phyloP scores from a whole-genome alignment of 495 filamentous ascomycete genomes.

The Haplographium delicatum region DNA sequence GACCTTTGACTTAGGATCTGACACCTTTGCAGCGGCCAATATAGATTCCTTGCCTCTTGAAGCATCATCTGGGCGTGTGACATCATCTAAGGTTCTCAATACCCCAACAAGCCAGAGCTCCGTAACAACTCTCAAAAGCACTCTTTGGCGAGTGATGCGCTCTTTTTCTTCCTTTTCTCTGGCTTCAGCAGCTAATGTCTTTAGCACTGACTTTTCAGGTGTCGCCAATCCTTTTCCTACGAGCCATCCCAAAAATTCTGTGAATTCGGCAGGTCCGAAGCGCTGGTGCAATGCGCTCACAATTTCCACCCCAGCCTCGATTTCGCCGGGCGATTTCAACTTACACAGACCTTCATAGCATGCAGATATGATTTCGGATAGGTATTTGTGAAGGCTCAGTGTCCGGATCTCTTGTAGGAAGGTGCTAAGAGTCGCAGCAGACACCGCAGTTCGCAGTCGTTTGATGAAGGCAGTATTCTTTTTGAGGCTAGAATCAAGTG shows the following conservation, averaged over 20 bases:
- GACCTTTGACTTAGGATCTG: conserved; percentile 46
- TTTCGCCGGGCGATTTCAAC: conserved; percentile 83
- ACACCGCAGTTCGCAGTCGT: conserved; percentile 85
- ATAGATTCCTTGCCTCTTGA: conserved; percentile 58
- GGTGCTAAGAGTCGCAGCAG: conserved; percentile 65
- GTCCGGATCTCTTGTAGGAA: conserved; percentile 90
- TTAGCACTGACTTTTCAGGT: conserved; percentile 81
- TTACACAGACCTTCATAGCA: conserved; percentile 93
- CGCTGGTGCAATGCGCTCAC: conserved; percentile 93
- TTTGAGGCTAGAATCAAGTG: conserved; percentile 93
- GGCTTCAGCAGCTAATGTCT: conserved; percentile 69
- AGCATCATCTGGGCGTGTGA: conserved; percentile 76
- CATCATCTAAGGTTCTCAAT: conserved; percentile 83
- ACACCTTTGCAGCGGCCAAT: conserved; percentile 41
- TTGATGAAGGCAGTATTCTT: conserved; percentile 99
- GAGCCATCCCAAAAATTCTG: conserved; percentile 84
- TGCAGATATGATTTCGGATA: conserved; percentile 96
- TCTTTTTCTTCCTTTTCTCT: conserved; percentile 96
- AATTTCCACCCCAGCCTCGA: conserved; percentile 86
- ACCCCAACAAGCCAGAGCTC: conserved; percentile 95
- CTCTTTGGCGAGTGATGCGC: conserved; percentile 75
- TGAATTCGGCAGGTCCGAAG: conserved; percentile 88
- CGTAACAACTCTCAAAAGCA: conserved; percentile 82
- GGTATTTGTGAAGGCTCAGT: conserved; percentile 91
- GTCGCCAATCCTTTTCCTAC: conserved; percentile 89